phyloP scores from a whole-genome alignment of 2,329 filamentous ascomycete genomes.

The Rhytidhysteron rufulum region DNA sequence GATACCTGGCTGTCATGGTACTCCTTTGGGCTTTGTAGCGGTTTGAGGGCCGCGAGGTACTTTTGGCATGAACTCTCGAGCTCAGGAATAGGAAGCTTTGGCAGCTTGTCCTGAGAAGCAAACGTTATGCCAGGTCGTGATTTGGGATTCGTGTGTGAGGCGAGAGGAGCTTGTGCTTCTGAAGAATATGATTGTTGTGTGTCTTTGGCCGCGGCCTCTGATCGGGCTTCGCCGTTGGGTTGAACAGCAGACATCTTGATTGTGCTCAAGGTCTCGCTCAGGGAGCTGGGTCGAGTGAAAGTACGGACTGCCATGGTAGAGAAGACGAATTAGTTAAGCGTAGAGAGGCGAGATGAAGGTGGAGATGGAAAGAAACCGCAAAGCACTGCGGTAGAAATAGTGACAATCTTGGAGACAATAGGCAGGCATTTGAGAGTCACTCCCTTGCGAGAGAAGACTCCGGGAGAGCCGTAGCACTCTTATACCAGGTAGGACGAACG shows the following conservation, averaged over 20 bases:
- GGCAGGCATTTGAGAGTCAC: constrained; percentile 64
- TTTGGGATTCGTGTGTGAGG: constrained; percentile 48
- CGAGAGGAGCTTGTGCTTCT: constrained; percentile 45
- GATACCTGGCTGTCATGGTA: constrained; percentile 78
- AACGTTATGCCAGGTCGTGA: constrained; percentile 77
- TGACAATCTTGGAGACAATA: constrained; percentile 85
- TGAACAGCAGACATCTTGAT: constrained; percentile 36
- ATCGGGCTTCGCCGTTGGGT: constrained; percentile 36
- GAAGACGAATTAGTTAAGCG: constrained; percentile 56
- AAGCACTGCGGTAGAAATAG: constrained; percentile 86
- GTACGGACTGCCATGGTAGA: constrained; percentile 62
- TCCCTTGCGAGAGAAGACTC: constrained; percentile 12
- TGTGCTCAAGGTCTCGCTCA: constrained; percentile 64
- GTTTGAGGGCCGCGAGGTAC: constrained; percentile 75
- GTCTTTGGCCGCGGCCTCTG: constrained; percentile 52
- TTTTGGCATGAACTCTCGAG: constrained; percentile 72
- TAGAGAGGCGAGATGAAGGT: constrained; percentile 75
- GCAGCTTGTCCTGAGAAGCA: constrained; percentile 79
- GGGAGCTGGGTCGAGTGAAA: constrained; percentile 67
- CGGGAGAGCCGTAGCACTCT: constrained; percentile 16
- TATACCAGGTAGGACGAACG: constrained; percentile 33
- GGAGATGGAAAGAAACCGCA: constrained; percentile 79
- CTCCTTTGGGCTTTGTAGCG: constrained; percentile 76
- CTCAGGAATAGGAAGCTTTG: constrained; percentile 89
- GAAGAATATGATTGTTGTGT: constrained; percentile 46